phyloP scores from a whole-genome alignment of 2,329 filamentous ascomycete genomes.

The Ophiocordyceps camponoti-floridani region DNA sequence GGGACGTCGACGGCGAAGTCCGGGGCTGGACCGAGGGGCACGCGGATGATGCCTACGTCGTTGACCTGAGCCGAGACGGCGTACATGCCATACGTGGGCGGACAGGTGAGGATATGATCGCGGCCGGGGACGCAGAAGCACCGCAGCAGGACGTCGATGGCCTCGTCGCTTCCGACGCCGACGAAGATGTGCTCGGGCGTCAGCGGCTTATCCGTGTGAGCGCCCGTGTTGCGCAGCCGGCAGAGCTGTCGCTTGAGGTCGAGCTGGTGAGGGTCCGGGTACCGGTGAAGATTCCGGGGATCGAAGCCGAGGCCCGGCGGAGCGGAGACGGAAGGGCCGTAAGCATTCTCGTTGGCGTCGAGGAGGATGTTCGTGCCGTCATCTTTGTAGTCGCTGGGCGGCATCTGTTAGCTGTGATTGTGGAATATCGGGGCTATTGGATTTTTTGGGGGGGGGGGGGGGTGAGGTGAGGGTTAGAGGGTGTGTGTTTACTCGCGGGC shows the following conservation, averaged over 20 bases:
- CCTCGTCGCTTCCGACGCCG: constrained; percentile 90
- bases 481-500: constrained; percentile 47
- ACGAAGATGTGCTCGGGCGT: constrained; percentile 78
- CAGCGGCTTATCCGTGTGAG: constrained; percentile 56
- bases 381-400: constrained; percentile 87
- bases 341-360: constrained; percentile 96
- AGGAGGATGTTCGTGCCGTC: constrained; percentile 90
- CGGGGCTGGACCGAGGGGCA: constrained; percentile 60
- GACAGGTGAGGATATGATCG: constrained; percentile 87
- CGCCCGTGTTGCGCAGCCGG: constrained; percentile 68
- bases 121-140: constrained; percentile 79
- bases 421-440: no score
- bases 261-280: constrained; percentile 88
- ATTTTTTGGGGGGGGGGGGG: neutral
- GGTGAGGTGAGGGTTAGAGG: neutral
- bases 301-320: constrained; percentile 33
- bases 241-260: constrained; percentile 78
- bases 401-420: neutral
- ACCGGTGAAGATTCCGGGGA: constrained; percentile 72
- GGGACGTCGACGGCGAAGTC: constrained; percentile 57
- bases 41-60: constrained; percentile 68
- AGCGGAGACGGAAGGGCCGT: constrained; percentile 54
- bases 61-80: constrained; percentile 86
- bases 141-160: constrained; percentile 82
- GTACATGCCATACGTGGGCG: constrained; percentile 98